phyloP scores from a whole-genome alignment of 768 basidiomycete genomes.

The Termitomyces sp. region DNA sequence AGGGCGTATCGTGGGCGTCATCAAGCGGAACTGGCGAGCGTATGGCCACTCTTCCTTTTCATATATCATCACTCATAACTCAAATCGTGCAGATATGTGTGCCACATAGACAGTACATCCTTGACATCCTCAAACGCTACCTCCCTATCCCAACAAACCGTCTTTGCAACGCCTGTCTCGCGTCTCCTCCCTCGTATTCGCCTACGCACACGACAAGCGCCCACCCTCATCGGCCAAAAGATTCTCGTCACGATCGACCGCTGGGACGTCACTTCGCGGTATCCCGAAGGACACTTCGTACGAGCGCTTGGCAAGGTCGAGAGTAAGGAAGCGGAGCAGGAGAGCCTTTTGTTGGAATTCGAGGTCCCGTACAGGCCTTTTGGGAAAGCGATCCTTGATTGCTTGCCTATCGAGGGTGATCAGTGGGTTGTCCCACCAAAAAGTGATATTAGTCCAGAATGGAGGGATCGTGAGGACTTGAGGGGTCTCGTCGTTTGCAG shows the following conservation, averaged over 20 bases:
- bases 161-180: constrained; percentile 93
- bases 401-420: constrained; percentile 87
- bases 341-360: constrained; percentile 89
- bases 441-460: constrained; percentile 37
- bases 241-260: constrained; percentile 94
- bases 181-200: constrained; percentile 90
- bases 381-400: constrained; percentile 91
- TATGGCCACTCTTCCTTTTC: constrained; percentile 34
- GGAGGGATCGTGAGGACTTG: constrained; percentile 87
- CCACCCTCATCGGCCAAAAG: constrained; percentile 84
- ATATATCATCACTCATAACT: constrained; percentile 1
- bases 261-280: constrained; percentile 84
- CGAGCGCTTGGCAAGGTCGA: constrained; percentile 87
- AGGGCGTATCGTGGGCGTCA: constrained; percentile 85
- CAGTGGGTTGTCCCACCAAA: constrained; percentile 90
- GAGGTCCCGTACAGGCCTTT: constrained; percentile 97
- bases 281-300: constrained; percentile 97
- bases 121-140: constrained; percentile 75
- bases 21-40: constrained; percentile 96
- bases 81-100: constrained; percentile 65
- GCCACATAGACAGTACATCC: constrained; percentile 90
- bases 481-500: constrained; percentile 86
- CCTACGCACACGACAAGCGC: constrained; percentile 92
- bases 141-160: constrained; percentile 82
- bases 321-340: constrained; percentile 95